Base-by-base conservation (phyloP, 1,284 basidiomycete species). In the Sanghuangporus baumii region DNA sequence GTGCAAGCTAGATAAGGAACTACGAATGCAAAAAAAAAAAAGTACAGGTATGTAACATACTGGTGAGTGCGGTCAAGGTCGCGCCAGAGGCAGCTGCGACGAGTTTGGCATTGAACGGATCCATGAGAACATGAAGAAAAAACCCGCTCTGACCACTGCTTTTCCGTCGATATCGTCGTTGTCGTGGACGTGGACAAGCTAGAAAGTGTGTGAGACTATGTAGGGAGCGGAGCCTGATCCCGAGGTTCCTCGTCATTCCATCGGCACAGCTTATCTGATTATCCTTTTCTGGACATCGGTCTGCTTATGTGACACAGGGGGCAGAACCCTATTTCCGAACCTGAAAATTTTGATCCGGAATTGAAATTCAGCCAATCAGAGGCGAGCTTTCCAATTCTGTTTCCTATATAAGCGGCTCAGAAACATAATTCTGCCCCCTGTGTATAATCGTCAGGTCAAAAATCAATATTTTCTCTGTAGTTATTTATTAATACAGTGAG, bases 61-160 rank as follows among this genome's bases (percentile, higher is more conserved):
- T 95, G 8, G 91, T 91, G 52, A 95, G 76, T 1, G 91, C 91
- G 6, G 93, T 94, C 72, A 93, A 73, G 23, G 88, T 85, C 6
- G 93, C 89, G 43, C 93, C 93, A 20, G 86, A 83, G 57, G 89
- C 85, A 0, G 91, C 93, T 16, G 92, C 93, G 66, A 90, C 76
- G 64, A 92, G 80, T 74, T 94, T 94, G 71, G 91, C 88, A 67
- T 86, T 77, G 72, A 88, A 85, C 51, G 83, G 81, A 68, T 91
- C 85, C 89, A 91, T 91, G 55, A 20, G 43, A 38, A 26, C 51
- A 26, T 23, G 40, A 4, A 60, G 51, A 36, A 16, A 26, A 8
- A 34, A 26, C n/a, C 36, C 43, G 16, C n/a, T 41, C 23, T 14
- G n/a, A 26, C 50, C 36, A 34, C 34, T 14, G 59, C n/a, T n/a